Evolutionary conservation across 441 rosid species (phyloP).

Genomic region (Gossypium trilobum): DNA sequence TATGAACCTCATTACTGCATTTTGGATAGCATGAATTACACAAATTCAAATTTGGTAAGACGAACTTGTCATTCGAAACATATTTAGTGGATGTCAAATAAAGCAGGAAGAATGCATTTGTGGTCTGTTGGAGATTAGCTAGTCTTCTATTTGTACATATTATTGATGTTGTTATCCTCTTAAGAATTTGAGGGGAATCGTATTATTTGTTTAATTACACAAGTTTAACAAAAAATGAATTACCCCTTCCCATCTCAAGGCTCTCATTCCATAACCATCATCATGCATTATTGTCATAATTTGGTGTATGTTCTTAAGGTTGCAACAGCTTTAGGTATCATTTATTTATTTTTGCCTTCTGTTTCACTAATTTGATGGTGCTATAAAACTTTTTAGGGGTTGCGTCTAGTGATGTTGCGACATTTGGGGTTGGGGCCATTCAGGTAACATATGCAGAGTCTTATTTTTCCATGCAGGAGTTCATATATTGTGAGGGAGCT

Average conservation of each 20-base stretch:
- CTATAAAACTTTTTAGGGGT: slow-evolving; percentile 25
- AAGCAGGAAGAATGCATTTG: background rate
- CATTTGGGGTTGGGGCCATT: slow-evolving; percentile 33
- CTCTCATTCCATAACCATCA: background rate
- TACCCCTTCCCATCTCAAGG: background rate
- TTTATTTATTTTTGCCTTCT: background rate
- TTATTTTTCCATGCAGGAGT: background rate
- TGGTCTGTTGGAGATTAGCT: background rate
- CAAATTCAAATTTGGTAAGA: background rate
- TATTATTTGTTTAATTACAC: background rate
- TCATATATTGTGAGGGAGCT: background rate
- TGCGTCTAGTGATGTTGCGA: slow-evolving; percentile 32
- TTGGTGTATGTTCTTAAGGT: background rate
- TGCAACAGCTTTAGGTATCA: background rate
- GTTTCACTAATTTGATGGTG: background rate
- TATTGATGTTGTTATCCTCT: background rate
- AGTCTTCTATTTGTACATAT: background rate
- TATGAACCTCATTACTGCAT: background rate
- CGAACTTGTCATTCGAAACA: background rate
- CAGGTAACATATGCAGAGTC: slow-evolving; percentile 25
- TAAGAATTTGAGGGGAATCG: background rate
- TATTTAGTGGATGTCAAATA: background rate
- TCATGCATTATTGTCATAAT: background rate
- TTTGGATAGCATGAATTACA: background rate
- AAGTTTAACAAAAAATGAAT: background rate